Base-by-base conservation (phyloP, 345 rosid species). In the Firmiana major region DNA sequence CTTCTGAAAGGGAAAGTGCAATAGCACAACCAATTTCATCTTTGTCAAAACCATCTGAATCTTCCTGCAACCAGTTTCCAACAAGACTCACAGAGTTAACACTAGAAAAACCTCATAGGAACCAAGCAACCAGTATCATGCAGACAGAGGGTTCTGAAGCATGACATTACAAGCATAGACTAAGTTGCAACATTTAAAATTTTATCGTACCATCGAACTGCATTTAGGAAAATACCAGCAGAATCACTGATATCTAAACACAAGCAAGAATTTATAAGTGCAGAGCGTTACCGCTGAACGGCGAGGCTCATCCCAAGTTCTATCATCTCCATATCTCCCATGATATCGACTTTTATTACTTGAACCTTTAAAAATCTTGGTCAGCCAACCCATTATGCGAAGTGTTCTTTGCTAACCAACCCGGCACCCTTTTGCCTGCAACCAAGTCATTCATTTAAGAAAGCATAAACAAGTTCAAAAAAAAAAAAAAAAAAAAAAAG, bases 1-100 rank as follows among this genome's bases (percentile, higher is more conserved):
- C 90, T 83, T 88, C 98, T 6, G 94, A 81, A 71, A 92, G 95
- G 74, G 98, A 94, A 12, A 92, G 76, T 77, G 93, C 98, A 83
- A 97, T 88, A 28, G 94, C 99, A 75, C 80, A 77, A 3, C 90
- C 98, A 72, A 92, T 83, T 13, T 97, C 97, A 58, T 90, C 98
- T 77, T 79, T 87, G 85, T 97, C 98, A 65, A 88, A 89, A 83
- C 86, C 97, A n/a, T 90, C 86, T 36, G 88, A 86, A 74, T 86
- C 87, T 79, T 88, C 97, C 99, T 97, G 88, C 85, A 82, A 67
- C 51, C 80, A 58, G 70, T 60, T 66, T 66, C 43, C 79, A 66
- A 51, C 42, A 78, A 75, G 11, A 46, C 17, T 1, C 75, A 31
- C 55, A 17, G 55, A 54, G 73, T 66, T 45, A 76, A 68, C 16